Evolutionary conservation across 495 filamentous ascomycete species (phyloP).

Genomic region (Staphylotrichum longicolle): DNA sequence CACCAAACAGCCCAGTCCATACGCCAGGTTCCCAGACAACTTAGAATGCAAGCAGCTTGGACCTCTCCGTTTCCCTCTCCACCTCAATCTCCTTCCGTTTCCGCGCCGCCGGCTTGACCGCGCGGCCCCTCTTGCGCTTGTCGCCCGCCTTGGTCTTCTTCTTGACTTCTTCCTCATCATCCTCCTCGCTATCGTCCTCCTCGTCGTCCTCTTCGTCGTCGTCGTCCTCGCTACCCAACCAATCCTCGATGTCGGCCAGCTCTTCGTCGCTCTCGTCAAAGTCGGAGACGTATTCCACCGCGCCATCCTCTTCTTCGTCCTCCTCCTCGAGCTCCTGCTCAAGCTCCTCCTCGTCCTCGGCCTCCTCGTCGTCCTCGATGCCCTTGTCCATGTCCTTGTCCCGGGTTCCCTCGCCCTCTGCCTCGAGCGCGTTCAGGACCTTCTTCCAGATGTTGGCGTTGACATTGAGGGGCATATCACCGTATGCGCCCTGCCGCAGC

Average conservation of each 20-base stretch:
- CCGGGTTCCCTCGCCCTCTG: constrained; percentile 74
- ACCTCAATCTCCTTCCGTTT: constrained; percentile 74
- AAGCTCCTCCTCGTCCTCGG: constrained; percentile 61
- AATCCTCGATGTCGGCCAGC: constrained; percentile 50
- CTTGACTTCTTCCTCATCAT: constrained; percentile 39
- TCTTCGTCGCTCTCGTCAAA: constrained; percentile 56
- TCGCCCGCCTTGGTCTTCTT: constrained; percentile 53
- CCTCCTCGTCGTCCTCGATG: constrained; percentile 76
- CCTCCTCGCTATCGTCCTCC: constrained; percentile 46
- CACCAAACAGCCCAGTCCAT: background rate
- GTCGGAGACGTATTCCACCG: constrained; percentile 80
- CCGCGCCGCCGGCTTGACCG: constrained; percentile 58
- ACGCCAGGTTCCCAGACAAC: constrained; percentile 5
- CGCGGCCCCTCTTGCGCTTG: constrained; percentile 65
- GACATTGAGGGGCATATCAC: constrained; percentile 89
- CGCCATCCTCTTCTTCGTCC: constrained; percentile 62
- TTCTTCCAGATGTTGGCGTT: constrained; percentile 96
- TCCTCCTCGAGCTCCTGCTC: constrained; percentile 70
- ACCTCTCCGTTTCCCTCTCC: constrained; percentile 56
- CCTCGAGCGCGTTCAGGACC: constrained; percentile 86
- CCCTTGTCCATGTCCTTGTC: constrained; percentile 86
- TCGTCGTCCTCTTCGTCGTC: constrained; percentile 49
- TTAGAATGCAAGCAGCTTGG: constrained; percentile 46
- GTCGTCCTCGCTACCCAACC: constrained; percentile 50
- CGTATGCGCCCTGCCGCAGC: constrained; percentile 88